Conservation (phyloP, 306 rosid species). For the Castanea mollissima region DNA sequence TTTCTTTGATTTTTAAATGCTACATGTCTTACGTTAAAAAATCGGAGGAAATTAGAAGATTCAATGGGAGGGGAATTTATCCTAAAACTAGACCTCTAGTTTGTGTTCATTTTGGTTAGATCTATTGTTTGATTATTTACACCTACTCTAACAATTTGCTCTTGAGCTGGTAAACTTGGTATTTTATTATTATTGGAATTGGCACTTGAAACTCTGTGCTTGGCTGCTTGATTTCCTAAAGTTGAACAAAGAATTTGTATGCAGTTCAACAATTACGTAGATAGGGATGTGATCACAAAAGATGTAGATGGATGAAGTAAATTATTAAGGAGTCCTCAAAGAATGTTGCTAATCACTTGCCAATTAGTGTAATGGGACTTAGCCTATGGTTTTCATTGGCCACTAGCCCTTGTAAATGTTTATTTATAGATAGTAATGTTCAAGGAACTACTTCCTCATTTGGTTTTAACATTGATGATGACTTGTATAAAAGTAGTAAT, state of each 20-base stretch:
- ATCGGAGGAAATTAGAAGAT: too few relatives aligned
- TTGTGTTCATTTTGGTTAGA: neutral
- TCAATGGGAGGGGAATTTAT: too few relatives aligned
- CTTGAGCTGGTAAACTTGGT: neutral
- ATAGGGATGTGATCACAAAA: neutral
- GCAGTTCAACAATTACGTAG: neutral
- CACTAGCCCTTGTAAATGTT: neutral
- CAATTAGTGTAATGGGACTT: neutral
- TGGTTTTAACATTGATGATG: slow-evolving; percentile 39
- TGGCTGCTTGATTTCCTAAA: neutral
- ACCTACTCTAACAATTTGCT: neutral
- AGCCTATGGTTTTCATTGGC: neutral
- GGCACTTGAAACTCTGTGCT: neutral
- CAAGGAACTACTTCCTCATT: neutral
- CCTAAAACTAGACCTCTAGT: neutral
- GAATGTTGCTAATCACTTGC: neutral
- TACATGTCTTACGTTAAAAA: too few relatives aligned
- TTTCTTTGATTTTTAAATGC: too few relatives aligned
- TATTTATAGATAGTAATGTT: neutral
- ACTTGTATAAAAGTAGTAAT: slow-evolving; percentile 29
- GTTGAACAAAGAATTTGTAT: neutral
- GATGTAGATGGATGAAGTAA: neutral
- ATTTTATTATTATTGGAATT: too few relatives aligned
- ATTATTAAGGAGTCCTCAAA: neutral
- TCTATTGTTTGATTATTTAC: neutral